These are phyloP conservation scores for Plectosphaerella sp. DNA, from an alignment of 2,329 filamentous ascomycete species.

Conservation along the genomic window DNA sequence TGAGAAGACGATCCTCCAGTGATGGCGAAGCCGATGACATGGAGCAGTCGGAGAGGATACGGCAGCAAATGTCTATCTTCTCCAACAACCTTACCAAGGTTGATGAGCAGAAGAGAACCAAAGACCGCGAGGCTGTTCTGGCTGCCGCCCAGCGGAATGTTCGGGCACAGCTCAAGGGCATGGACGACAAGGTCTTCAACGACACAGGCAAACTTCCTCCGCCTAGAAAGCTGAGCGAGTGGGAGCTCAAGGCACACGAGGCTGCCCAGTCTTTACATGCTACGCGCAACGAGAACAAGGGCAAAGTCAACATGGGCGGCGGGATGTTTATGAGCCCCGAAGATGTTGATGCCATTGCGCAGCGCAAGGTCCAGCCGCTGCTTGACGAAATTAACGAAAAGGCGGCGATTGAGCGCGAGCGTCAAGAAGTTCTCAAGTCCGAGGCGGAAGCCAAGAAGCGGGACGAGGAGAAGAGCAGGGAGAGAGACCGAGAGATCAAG, in stretches of 20 bases:
- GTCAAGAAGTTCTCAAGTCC: constrained; percentile 56
- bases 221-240: constrained; percentile 65
- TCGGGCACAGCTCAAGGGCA: constrained; percentile 68
- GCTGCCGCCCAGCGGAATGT: constrained; percentile 83
- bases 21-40: constrained; percentile 63
- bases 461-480: constrained; percentile 51
- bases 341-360: constrained; percentile 76
- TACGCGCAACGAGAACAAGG: constrained; percentile 31
- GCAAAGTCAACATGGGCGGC: constrained; percentile 67
- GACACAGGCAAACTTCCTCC: constrained; percentile 68
- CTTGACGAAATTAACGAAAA: constrained; percentile 80
- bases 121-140: constrained; percentile 71
- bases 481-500: constrained; percentile 43
- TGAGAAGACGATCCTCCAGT: constrained; percentile 62
- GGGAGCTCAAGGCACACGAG: constrained; percentile 72
- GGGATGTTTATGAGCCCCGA: constrained; percentile 75
- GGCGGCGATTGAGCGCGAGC: constrained; percentile 66
- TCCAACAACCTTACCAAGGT: constrained; percentile 63
- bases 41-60: constrained; percentile 66
- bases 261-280: constrained; percentile 64
- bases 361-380: constrained; percentile 72
- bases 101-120: constrained; percentile 68
- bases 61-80: constrained; percentile 75
- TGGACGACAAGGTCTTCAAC: constrained; percentile 76
- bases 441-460: constrained; percentile 64